Evolutionary conservation across 148 eudicot genomes (phyloP), one percentile per base, ranked within the genome.

Genomic region (Chenopodium album): DNA sequence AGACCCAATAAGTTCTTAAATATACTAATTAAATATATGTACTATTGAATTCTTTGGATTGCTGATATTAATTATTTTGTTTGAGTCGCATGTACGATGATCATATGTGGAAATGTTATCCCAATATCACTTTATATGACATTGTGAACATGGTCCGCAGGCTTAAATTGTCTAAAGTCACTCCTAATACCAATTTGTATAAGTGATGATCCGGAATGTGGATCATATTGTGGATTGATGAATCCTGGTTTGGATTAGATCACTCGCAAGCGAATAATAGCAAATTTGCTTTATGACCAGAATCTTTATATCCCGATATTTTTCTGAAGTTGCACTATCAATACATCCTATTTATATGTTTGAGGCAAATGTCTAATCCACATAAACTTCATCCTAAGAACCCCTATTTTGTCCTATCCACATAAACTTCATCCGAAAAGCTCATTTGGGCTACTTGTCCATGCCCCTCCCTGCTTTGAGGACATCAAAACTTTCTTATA

Each of bases 281-380:
- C 75, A 23, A 73, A 22, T 32, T 32, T 47, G 44, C 65, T 66
- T 74, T 63, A 67, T 70, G 69, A 75, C 28, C 20, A 72, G 66
- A 46, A 77, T 64, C 69, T 63, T 10, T 29, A 78, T 62, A 63
- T 34, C n/a, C 17, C 6, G 29, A 64, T 2, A 65, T 41, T 52
- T 14, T 52, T 10, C 14, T 73, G 44, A 41, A 41, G 44, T 41
- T 41, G 44, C 44, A 41, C 44, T 41, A 41, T 41, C 44, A 41
- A 12, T 78, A 62, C 59, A 60, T 8, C 41, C 71, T 76, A 37
- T 74, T 79, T 19, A 68, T 47, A 77, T 46, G 62, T 37, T 37
- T 23, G 48, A 71, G 26, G 60, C 23, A 22, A 34, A 82, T 47
- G 64, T 44, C 63, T 64, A 41, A 14, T 69, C 59, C 68, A 37